Evolutionary conservation across 805 yeast genomes (phyloP), one percentile per base, ranked within the genome.

Genomic region (Candida silvatica): DNA sequence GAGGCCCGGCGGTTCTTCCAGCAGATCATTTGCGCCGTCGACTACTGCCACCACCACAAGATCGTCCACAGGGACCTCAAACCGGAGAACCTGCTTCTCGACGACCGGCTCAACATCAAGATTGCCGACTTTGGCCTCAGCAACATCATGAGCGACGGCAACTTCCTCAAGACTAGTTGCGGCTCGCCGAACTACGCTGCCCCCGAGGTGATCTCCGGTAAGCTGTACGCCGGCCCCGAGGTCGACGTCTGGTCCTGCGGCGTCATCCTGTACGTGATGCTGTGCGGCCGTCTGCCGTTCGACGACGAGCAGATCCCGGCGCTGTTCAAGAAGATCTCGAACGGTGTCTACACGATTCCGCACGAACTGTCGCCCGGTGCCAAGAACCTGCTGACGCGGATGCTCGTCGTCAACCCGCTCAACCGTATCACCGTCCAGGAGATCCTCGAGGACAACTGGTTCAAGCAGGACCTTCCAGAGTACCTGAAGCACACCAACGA

Each of bases 211-310:
- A 88, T 88, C 38, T 77, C 88, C 41, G 97, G 97, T 24, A 86
- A 90, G 55, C 67, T 90, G 36, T 90, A 88, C 49, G 97, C 97
- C 2, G 97, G 97, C 7, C 97, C 97, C 3, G 97, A 90, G 59
- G 97, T 90, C 32, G 97, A 88, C 58, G 96, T 88, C 37, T 88
- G 97, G 97, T 82, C 94, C 0, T 83, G 95, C 52, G 97, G 97
- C 49, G 97, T 90, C 27, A 87, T 90, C 32, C 65, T 88, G 36
- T 90, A 88, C 48, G 97, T 88, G 36, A 88, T 88, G 97, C 67
- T 90, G 35, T 88, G 96, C 59, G 96, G 97, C 27, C 69, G 97
- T 48, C 69, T 88, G 48, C 97, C 97, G 11, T 88, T 88, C 56
- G 97, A 88, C 59, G 97, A 88, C 59, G 97, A 88, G 53, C 81